These are phyloP conservation scores for Suhomyces maxii DNA, from an alignment of 1,139 yeast genomes.

Conservation along the genomic window DNA sequence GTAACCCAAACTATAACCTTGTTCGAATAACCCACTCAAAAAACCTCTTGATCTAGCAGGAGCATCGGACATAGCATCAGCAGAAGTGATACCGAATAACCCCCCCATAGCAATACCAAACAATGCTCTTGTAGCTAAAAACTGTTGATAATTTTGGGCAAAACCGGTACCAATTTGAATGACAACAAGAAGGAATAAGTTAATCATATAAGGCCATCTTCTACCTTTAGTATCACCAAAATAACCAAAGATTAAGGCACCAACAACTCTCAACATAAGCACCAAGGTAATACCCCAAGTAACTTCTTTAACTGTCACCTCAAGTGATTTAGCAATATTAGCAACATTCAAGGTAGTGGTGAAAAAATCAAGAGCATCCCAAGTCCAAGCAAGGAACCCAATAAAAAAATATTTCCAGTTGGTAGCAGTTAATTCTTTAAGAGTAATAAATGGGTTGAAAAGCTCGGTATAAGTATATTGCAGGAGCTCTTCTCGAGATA, in stretches of 20 bases:
- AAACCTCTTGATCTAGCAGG: conserved; percentile 40
- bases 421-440: conserved; percentile 27
- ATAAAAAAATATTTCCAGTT: conserved; percentile 40
- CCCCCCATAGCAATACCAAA: conserved; percentile 50
- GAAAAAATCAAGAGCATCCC: conserved; percentile 47
- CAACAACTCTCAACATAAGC: conserved; percentile 46
- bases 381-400: conserved; percentile 43
- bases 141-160: conserved; percentile 36
- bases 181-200: conserved; percentile 30
- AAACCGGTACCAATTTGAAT: conserved; percentile 46
- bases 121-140: conserved; percentile 41
- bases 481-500: conserved; percentile 29
- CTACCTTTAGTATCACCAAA: conserved; percentile 41
- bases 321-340: conserved; percentile 31
- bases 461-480: conserved; percentile 30
- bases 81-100: conserved; percentile 39
- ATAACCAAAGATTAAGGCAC: conserved; percentile 40
- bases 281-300: conserved; percentile 49
- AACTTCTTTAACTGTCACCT: conserved; percentile 27
- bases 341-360: conserved; percentile 35
- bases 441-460: conserved; percentile 36
- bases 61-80: conserved; percentile 40
- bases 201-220: conserved; percentile 39
- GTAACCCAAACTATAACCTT: conserved; percentile 48
- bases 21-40: conserved; percentile 41